Percentiles rank a stretch among this genome's conserved stretches.
phyloP scores from a whole-genome alignment of 2,329 filamentous ascomycete genomes.

The Neonectria hederae region DNA sequence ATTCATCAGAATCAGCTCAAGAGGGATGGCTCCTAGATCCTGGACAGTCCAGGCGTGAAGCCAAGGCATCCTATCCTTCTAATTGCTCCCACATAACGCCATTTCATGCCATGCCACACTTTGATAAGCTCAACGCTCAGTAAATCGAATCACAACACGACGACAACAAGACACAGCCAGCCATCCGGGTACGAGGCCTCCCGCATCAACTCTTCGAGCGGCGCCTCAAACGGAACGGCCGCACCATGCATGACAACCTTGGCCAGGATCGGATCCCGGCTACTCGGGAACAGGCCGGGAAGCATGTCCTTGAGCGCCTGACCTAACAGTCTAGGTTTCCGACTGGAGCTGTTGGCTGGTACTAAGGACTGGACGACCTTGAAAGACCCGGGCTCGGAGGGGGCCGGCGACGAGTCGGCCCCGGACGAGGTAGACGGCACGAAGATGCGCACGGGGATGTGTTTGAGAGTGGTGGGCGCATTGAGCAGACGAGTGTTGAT shows the following conservation, averaged over 20 bases:
- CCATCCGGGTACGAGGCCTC: conserved; percentile 91
- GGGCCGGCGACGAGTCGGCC: conserved; percentile 44
- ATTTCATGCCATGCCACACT: conserved; percentile 14
- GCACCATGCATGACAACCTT: conserved; percentile 88
- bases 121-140: conserved; percentile 18
- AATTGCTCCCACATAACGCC: conserved; percentile 25
- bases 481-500: conserved; percentile 83
- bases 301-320: conserved; percentile 78
- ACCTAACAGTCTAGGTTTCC: conserved; percentile 69
- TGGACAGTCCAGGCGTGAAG: background rate
- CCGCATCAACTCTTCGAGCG: conserved; percentile 83
- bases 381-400: conserved; percentile 61
- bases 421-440: conserved; percentile 70
- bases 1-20: background rate
- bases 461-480: conserved; percentile 76
- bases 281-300: conserved; percentile 86
- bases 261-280: conserved; percentile 83
- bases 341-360: conserved; percentile 53
- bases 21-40: background rate
- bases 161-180: conserved; percentile 85
- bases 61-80: background rate
- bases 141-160: conserved; percentile 63
- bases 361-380: conserved; percentile 82
- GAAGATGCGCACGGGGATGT: conserved; percentile 90
- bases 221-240: conserved; percentile 80